phyloP scores from a whole-genome alignment of 2,329 filamentous ascomycete species.

The Ceratocystiopsis minuta region DNA sequence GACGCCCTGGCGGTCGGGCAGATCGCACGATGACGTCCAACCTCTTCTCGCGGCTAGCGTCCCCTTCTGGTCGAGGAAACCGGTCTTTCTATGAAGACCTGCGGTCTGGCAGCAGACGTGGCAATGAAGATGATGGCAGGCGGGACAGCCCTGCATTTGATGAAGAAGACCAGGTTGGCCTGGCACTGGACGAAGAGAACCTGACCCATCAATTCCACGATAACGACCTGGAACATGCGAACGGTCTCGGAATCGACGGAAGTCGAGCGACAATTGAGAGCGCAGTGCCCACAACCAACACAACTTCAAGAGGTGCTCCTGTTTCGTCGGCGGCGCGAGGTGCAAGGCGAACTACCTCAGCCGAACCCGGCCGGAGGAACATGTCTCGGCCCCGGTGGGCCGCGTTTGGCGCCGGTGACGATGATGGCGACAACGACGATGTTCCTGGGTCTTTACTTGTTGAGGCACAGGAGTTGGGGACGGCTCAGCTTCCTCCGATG shows the following conservation, averaged over 20 bases:
- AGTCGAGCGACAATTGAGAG: slow-evolving; percentile 24
- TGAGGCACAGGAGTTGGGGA: slow-evolving; percentile 20
- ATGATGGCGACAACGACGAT: slow-evolving; percentile 41
- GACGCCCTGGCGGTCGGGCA: no score
- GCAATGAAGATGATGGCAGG: not conserved
- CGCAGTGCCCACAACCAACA: not conserved
- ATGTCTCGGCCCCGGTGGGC: slow-evolving; percentile 7
- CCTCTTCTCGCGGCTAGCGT: slow-evolving; percentile 26
- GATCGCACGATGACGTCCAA: slow-evolving; percentile 24
- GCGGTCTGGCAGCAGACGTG: slow-evolving; percentile 13
- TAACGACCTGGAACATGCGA: slow-evolving; percentile 27
- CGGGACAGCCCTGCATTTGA: slow-evolving; percentile 15
- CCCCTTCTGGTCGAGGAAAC: slow-evolving; percentile 16
- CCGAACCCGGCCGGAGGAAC: not conserved
- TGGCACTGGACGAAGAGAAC: slow-evolving; percentile 35
- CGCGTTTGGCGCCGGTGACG: slow-evolving; percentile 12
- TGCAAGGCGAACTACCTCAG: no score
- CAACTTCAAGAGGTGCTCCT: no score
- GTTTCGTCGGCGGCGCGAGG: no score
- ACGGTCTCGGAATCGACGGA: slow-evolving; percentile 24
- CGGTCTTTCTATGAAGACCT: slow-evolving; percentile 34
- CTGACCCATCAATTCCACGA: slow-evolving; percentile 32
- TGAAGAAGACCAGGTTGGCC: slow-evolving; percentile 22
- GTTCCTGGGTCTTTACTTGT: slow-evolving; percentile 46
- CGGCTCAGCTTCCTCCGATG: slow-evolving; percentile 6